Evolutionary conservation across 352 stramenopile species (phyloP).

Genomic region (Pythium periplocum): DNA sequence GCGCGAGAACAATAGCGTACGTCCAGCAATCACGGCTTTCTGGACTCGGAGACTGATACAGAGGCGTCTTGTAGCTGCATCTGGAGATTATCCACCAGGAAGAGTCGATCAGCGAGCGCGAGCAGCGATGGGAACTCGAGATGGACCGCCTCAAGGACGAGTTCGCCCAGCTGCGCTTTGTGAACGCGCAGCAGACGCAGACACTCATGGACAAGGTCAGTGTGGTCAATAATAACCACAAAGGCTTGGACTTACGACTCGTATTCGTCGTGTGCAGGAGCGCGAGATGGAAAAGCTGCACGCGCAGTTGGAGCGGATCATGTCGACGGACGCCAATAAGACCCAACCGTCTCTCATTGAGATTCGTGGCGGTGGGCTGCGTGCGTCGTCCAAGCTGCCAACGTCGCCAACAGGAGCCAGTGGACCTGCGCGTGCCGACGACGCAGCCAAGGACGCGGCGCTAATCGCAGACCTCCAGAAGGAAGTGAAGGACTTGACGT

Average conservation of each 20-base stretch:
- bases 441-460: conserved; percentile 13
- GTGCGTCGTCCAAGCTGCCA: conserved; percentile 5
- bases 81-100: conserved; percentile 80
- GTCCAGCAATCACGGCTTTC: not conserved
- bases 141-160: conserved; percentile 69
- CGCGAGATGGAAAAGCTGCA: conserved; percentile 58
- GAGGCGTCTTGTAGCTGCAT: conserved; percentile 34
- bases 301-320: conserved; percentile 49
- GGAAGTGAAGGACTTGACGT: conserved; percentile 36
- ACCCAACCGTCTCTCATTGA: conserved; percentile 18
- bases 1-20: conserved; percentile 74
- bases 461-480: conserved; percentile 39
- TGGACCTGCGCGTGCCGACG: too few species aligned
- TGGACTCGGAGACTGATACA: not conserved
- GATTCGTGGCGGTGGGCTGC: conserved; percentile 13
- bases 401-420: too few species aligned
- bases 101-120: conserved; percentile 59
- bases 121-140: conserved; percentile 57
- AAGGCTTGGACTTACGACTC: not conserved
- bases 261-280: conserved; percentile 26
- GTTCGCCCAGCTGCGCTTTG: conserved; percentile 63
- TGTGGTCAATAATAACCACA: not conserved
- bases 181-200: conserved; percentile 51
- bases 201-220: conserved; percentile 51
- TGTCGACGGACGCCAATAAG: conserved; percentile 24